phyloP scores from a whole-genome alignment of 83 land plant species.

The Diphasiastrum complanatum region DNA sequence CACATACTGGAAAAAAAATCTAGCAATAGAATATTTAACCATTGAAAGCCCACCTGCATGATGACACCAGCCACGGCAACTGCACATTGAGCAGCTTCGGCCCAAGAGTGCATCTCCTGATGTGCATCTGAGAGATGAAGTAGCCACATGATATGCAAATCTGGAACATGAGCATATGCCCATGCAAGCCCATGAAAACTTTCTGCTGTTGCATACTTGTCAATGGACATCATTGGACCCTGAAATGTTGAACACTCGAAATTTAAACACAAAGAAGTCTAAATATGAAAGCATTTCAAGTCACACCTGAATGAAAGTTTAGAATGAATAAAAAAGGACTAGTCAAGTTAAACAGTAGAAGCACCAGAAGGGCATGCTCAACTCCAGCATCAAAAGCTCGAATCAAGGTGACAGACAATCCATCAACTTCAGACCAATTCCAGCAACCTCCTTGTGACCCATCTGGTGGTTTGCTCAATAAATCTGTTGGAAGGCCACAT shows the following conservation, averaged over 20 bases:
- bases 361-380: conserved; percentile 90
- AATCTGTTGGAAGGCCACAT: conserved; percentile 57
- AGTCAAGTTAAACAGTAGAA: neutral
- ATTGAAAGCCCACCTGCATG: conserved; percentile 68
- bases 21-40: neutral
- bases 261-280: neutral
- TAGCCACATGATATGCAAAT: conserved; percentile 98
- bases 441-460: conserved; percentile 50
- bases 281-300: neutral
- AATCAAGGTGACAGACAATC: conserved; percentile 61
- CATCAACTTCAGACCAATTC: conserved; percentile 77
- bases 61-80: conserved; percentile 99
- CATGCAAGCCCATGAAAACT: conserved; percentile 78
- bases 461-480: conserved; percentile 49
- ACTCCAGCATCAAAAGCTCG: conserved; percentile 95
- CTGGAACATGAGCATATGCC: conserved; percentile 98
- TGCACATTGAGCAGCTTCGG: conserved; percentile 99
- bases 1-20: too few species aligned
- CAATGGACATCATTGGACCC: conserved; percentile 61
- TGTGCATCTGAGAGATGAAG: conserved; percentile 97
- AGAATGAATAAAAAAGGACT: neutral
- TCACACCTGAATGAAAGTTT: neutral
- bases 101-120: conserved; percentile 99
- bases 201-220: conserved; percentile 94
- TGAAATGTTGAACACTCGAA: conserved; percentile 16